Percentiles rank a stretch among this genome's conserved stretches.
Evolutionary conservation across 2,329 filamentous ascomycete genomes (phyloP).

Genomic region (Purpureocillium lavendulum): DNA sequence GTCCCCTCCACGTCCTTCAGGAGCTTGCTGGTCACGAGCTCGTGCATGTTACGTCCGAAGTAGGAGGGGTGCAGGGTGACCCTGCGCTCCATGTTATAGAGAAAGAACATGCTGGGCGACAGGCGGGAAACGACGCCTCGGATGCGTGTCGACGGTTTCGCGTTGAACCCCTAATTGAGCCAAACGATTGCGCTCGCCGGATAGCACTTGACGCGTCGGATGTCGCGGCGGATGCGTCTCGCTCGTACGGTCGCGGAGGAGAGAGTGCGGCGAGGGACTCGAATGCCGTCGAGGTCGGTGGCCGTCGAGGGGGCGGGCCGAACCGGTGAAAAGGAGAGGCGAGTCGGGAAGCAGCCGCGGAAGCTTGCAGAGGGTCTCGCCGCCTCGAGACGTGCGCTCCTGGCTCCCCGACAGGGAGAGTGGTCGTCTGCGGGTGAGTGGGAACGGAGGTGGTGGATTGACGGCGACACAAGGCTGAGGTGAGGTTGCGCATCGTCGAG

Average conservation of each 20-base stretch:
- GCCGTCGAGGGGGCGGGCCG: too few relatives aligned
- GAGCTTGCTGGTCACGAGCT: constrained; percentile 82
- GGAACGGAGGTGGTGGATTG: constrained; percentile 1
- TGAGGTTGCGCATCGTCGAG: constrained; percentile 1
- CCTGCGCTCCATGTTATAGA: constrained; percentile 90
- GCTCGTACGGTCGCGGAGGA: background rate
- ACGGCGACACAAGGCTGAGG: constrained; percentile 4
- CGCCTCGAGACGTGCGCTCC: constrained; percentile 9
- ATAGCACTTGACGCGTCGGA: too few relatives aligned
- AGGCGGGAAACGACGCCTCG: constrained; percentile 1
- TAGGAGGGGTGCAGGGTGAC: constrained; percentile 95
- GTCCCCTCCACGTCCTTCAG: constrained; percentile 91
- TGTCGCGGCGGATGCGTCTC: too few relatives aligned
- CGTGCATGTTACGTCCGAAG: constrained; percentile 88
- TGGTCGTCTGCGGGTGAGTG: constrained; percentile 1
- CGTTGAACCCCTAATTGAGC: too few relatives aligned
- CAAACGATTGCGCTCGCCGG: too few relatives aligned
- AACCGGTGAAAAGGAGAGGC: constrained; percentile 3
- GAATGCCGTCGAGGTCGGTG: background rate
- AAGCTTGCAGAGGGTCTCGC: constrained; percentile 6
- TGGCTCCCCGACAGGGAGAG: constrained; percentile 9
- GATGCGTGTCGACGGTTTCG: too few relatives aligned
- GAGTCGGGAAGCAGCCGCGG: constrained; percentile 5
- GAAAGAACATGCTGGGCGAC: constrained; percentile 78
- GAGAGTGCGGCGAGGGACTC: background rate